Conservation (phyloP, 179 eudicot genomes). For the Drosera spatulata region DNA sequence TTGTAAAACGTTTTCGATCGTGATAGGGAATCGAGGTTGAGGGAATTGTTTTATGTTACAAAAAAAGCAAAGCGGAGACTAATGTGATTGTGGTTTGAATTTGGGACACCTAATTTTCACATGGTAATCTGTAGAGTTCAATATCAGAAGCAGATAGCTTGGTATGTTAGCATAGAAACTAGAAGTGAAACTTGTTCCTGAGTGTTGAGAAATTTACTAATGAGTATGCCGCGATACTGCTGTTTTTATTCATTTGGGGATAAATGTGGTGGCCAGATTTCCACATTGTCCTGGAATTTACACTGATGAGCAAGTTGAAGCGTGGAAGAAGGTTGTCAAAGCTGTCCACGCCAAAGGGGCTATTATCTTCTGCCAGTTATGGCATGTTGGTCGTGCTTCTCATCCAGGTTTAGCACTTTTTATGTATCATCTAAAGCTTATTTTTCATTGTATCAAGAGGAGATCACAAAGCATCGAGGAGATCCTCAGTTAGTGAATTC, state of each 20-base stretch:
- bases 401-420: slow-evolving; percentile 36
- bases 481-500: not conserved
- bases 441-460: not conserved
- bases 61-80: no score
- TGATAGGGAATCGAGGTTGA: no score
- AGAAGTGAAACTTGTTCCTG: no score
- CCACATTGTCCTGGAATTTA: slow-evolving; percentile 44
- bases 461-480: not conserved
- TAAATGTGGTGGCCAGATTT: slow-evolving; percentile 28
- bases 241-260: not conserved
- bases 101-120: no score
- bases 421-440: not conserved
- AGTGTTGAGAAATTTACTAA: no score
- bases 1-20: no score
- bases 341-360: slow-evolving; percentile 77
- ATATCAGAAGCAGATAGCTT: no score
- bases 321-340: slow-evolving; percentile 78
- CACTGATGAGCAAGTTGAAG: slow-evolving; percentile 50
- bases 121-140: no score
- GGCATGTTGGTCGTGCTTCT: slow-evolving; percentile 93
- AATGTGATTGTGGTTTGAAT: no score
- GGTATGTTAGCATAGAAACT: no score
- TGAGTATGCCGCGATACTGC: not conserved
- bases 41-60: no score
- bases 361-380: slow-evolving; percentile 10